Conservation (phyloP, 768 basidiomycete genomes). For the Candolleomyces efflorescens region DNA sequence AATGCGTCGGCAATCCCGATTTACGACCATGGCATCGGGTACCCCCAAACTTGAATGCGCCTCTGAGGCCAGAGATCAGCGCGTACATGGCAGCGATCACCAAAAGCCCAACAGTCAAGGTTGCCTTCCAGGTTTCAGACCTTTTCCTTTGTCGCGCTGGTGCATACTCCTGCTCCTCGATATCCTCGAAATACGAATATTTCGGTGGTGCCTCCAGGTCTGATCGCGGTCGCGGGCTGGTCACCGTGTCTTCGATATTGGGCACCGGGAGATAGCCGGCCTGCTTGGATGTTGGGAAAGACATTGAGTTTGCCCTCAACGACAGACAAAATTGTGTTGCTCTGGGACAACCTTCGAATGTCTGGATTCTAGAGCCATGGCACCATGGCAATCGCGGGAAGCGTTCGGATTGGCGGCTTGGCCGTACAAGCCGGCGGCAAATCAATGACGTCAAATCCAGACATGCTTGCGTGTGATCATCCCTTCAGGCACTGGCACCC, state of each 20-base stretch:
- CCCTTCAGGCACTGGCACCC: too few species aligned
- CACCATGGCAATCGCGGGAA: too few species aligned
- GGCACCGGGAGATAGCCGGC: background rate
- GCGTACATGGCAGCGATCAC: conserved; percentile 13
- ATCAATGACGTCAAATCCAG: too few species aligned
- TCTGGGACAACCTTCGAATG: too few species aligned
- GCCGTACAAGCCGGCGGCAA: too few species aligned
- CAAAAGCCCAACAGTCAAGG: conserved; percentile 5
- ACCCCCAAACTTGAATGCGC: background rate
- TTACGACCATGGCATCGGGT: background rate
- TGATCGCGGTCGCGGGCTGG: background rate
- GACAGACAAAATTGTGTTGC: too few species aligned
- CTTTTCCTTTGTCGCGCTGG: background rate
- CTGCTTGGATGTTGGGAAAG: conserved; percentile 2
- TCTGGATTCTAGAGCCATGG: too few species aligned
- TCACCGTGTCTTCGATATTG: background rate
- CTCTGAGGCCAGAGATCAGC: conserved; percentile 5
- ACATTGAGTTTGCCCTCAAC: background rate
- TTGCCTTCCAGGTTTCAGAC: conserved; percentile 5
- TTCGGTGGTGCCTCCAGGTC: conserved; percentile 3
- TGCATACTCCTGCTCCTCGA: background rate
- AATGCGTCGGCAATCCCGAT: conserved; percentile 41
- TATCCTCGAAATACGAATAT: background rate
- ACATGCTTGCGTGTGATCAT: too few species aligned
- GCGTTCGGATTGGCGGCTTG: too few species aligned